Percentiles rank a stretch among this genome's conserved stretches.
phyloP scores from a whole-genome alignment of 2,329 filamentous ascomycete genomes.

The Paecilomyces formosus region DNA sequence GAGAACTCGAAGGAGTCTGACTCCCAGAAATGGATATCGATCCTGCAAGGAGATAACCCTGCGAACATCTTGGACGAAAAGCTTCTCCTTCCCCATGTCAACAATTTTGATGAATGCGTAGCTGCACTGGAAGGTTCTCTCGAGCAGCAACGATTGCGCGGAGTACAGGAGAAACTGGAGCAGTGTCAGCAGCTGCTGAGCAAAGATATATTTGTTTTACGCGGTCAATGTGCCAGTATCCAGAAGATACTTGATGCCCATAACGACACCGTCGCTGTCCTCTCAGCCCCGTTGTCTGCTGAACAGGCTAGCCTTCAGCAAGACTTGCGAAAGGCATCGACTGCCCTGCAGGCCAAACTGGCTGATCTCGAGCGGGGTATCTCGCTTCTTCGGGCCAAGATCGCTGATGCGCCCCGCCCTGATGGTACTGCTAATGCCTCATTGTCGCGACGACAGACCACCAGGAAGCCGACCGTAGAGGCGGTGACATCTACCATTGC shows the following conservation, averaged over 20 bases:
- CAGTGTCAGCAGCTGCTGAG: constrained; percentile 58
- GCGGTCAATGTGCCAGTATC: constrained; percentile 69
- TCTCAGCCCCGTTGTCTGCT: constrained; percentile 67
- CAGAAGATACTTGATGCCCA: constrained; percentile 65
- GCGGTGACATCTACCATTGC: constrained; percentile 83
- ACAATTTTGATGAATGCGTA: constrained; percentile 58
- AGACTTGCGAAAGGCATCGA: constrained; percentile 70
- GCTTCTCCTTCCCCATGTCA: constrained; percentile 71
- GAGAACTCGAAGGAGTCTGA: constrained; percentile 38
- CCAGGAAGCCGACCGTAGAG: constrained; percentile 74
- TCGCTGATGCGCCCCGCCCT: constrained; percentile 52
- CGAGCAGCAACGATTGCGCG: constrained; percentile 59
- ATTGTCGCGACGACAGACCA: constrained; percentile 17
- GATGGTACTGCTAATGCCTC: constrained; percentile 42
- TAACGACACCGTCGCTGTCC: constrained; percentile 61
- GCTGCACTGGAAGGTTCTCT: constrained; percentile 59
- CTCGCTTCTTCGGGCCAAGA: constrained; percentile 68
- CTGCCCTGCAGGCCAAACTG: constrained; percentile 65
- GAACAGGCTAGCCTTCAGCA: constrained; percentile 80
- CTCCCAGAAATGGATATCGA: constrained; percentile 41
- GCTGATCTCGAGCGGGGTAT: constrained; percentile 73
- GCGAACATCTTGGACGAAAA: constrained; percentile 62
- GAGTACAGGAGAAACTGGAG: constrained; percentile 61
- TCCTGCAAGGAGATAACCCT: constrained; percentile 42
- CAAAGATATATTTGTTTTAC: constrained; percentile 63